Conservation (phyloP, 1,139 yeast genomes). For the Debaryomyces nepalensis region DNA sequence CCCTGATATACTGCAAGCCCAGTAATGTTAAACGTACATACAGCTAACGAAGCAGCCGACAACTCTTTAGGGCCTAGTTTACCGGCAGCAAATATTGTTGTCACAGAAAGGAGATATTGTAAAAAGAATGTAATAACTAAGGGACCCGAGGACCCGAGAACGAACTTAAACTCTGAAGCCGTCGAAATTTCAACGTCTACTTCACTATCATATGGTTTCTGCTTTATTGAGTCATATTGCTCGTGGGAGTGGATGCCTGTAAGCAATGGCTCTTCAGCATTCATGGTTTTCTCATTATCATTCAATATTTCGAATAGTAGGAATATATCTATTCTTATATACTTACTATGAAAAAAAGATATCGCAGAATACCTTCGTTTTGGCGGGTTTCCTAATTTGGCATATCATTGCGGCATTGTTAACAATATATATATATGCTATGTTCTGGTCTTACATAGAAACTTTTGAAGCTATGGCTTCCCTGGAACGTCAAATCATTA, state of each 20-base stretch:
- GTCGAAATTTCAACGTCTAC: conserved; percentile 9
- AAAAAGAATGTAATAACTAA: conserved; percentile 53
- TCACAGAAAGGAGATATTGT: conserved; percentile 53
- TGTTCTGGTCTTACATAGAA: conserved; percentile 17
- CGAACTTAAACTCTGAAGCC: conserved; percentile 31
- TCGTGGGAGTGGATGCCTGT: conserved; percentile 30
- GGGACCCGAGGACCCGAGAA: conserved; percentile 47
- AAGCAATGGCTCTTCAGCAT: conserved; percentile 37
- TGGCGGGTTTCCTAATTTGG: conserved; percentile 12
- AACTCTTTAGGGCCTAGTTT: conserved; percentile 49
- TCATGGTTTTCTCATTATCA: conserved; percentile 22
- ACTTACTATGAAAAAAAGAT: neutral
- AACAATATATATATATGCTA: conserved; percentile 18
- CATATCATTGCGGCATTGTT: conserved; percentile 10
- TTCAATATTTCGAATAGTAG: neutral
- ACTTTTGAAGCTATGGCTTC: conserved; percentile 9
- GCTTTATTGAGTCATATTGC: conserved; percentile 20
- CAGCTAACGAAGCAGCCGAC: conserved; percentile 55
- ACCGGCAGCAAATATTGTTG: conserved; percentile 54
- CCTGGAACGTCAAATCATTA: conserved; percentile 1
- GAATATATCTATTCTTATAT: neutral
- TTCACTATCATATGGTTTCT: conserved; percentile 10
- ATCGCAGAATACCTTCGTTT: neutral
- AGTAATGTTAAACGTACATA: conserved; percentile 54
- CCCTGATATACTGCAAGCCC: conserved; percentile 55